Conservation (phyloP, 129 eudicot species). For the Arctium minus region DNA sequence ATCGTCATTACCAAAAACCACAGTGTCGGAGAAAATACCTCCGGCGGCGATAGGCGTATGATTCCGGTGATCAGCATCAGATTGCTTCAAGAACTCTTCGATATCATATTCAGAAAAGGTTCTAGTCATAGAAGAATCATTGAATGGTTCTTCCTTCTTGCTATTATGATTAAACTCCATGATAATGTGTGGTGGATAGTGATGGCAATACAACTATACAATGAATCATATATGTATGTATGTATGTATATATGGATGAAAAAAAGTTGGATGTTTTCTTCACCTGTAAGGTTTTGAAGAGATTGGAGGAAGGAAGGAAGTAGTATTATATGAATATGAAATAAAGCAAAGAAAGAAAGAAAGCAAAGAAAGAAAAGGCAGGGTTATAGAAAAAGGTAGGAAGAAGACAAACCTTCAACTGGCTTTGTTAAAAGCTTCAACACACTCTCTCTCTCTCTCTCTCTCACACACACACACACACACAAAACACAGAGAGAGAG, state of each 20-base stretch:
- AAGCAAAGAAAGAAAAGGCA: too few relatives aligned
- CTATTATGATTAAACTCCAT: slow-evolving; percentile 17
- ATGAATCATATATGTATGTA: neutral
- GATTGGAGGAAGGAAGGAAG: neutral
- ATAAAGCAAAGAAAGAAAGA: neutral
- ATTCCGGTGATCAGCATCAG: slow-evolving; percentile 18
- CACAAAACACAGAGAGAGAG: neutral
- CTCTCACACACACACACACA: too few relatives aligned
- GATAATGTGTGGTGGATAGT: slow-evolving; percentile 2
- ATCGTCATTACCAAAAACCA: slow-evolving; percentile 13
- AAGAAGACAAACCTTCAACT: slow-evolving; percentile 27
- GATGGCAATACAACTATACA: neutral
- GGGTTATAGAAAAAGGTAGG: neutral
- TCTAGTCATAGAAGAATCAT: slow-evolving; percentile 15
- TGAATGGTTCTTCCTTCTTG: slow-evolving; percentile 23
- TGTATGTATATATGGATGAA: neutral
- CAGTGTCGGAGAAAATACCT: neutral
- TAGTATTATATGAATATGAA: neutral
- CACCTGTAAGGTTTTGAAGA: slow-evolving; percentile 23
- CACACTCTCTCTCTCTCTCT: neutral
- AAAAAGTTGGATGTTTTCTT: slow-evolving; percentile 7
- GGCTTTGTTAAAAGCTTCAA: slow-evolving; percentile 17
- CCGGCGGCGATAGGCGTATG: neutral
- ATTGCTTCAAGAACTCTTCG: slow-evolving; percentile 12
- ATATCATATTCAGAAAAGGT: slow-evolving; percentile 15